Base-by-base conservation (phyloP, 495 filamentous ascomycete genomes). In the Tetracladium setigerum region DNA sequence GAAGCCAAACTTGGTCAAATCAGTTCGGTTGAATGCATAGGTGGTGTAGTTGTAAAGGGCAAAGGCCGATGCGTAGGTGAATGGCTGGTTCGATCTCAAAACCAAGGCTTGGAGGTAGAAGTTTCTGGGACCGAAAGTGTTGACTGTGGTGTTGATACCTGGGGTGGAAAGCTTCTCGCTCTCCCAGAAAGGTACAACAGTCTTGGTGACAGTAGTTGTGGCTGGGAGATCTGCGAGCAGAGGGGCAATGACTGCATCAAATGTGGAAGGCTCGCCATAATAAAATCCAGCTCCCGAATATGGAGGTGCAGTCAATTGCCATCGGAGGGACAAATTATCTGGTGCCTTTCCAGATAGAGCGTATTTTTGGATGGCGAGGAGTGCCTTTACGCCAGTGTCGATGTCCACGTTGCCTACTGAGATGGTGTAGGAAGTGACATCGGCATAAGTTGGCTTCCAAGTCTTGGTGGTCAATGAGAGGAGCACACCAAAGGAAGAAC, bases 41-140 rank as follows among this genome's bases (percentile, higher is more conserved):
- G 40, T 43, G 2, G 40, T 43, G 24, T 14, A 16, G 24, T 43
- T 43, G 24, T 43, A 43, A 7, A 43, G 24, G 16, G 40, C 40
- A 43, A 43, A 43, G 5, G 40, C 40, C 5, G 40, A 43, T 14
- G 30, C 40, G n/a, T 43, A 43, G 5, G 40, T 43, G 14, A 43
- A 43, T 5, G 40, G 40, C 6, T 15, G 14, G 17, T 43, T 30
- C 7, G 18, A 30, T 14, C 40, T 5, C 4, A 43, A 16, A 4
- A 43, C 40, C 4, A 43, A 22, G 10, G 40, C 40, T 15, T 43
- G 40, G 16, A 43, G 40, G 40, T 43, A 43, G n/a, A 43, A 43
- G 22, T 43, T 43, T 15, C 40, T 43, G 11, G 40, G 40, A 16
- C 22, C 22, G 14, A 30, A 43, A 9, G 15, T 16, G 2, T 43